Conservation (phyloP, 768 basidiomycete species). For the Phaeotremella fagi region DNA sequence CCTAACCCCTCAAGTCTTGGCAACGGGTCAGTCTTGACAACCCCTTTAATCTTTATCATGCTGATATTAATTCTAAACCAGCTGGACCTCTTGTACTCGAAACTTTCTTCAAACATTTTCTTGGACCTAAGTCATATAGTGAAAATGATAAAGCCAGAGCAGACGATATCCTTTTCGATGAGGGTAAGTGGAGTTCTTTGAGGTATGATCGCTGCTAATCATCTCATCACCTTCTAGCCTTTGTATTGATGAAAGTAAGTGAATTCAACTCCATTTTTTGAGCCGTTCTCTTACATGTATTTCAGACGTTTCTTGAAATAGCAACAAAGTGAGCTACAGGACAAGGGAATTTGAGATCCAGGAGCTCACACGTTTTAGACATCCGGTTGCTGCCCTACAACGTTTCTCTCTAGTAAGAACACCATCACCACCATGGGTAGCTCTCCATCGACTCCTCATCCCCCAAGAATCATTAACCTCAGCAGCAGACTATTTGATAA, state of each 20-base stretch:
- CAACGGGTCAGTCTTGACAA: conserved; percentile 15
- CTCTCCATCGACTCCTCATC: conserved; percentile 64
- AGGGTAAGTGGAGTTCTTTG: conserved; percentile 49
- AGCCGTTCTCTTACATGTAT: not conserved
- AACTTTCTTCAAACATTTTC: conserved; percentile 79
- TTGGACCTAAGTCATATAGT: conserved; percentile 54
- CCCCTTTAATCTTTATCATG: not conserved
- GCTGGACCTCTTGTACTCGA: conserved; percentile 46
- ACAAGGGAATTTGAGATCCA: not conserved
- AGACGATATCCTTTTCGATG: conserved; percentile 69
- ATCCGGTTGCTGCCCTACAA: conserved; percentile 79
- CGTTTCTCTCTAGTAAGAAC: conserved; percentile 70
- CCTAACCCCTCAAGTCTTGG: conserved; percentile 35
- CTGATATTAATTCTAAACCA: not conserved
- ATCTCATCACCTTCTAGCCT: conserved; percentile 52
- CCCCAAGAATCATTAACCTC: conserved; percentile 71
- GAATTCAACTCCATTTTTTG: not conserved
- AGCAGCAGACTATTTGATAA: conserved; percentile 67
- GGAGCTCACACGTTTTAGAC: conserved; percentile 50
- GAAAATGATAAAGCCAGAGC: conserved; percentile 57
- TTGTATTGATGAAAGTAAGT: conserved; percentile 58
- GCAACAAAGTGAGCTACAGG: conserved; percentile 51
- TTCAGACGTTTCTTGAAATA: conserved; percentile 65
- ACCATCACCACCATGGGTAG: conserved; percentile 78
- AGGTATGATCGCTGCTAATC: not conserved